Evolutionary conservation across 73 alveolate species (phyloP), one percentile per base, ranked within the genome.

Genomic region (Blepharisma stoltei): DNA sequence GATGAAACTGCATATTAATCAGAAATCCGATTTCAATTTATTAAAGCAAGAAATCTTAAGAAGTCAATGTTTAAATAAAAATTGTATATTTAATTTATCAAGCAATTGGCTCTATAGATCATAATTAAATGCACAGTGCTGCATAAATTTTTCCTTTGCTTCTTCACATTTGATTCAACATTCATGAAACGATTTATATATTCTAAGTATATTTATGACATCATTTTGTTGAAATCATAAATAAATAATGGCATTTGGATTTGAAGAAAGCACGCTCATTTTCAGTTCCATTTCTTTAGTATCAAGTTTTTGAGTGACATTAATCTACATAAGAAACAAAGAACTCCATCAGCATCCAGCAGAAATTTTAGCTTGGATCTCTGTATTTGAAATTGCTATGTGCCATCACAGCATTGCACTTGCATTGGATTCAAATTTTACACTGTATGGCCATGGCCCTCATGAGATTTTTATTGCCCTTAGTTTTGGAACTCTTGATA

Each of bases 401-500:
- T 14, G 73, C 47, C 73, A 60, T 20, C 73, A 60, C 73, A 9
- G 46, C 14, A 60, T 60, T 14, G 73, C 73, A 14, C 46, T 60
- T 8, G 73, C 73, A 18, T 25, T 60, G 45, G 73, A 60, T 8
- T 14, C 73, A 20, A 60, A 60, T 60, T 60, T 60, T 60, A 14
- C 73, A 60, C n/a, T 60, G 18, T 14, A 60, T 14, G 73, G 73
- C 5, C 49, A 20, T 14, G 73, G 73, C 46, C 73, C 73, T 60
- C 73, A 60, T 25, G n/a, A 60, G 2, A 14, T 60, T n/a, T 14
- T 60, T 25, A 25, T 8, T 14, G 11, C 23, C 3, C 18, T 60
- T 9, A 20, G 49, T 60, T 60, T 60, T 25, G 14, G 14, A 14
- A 14, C 14, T 60, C 14, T 60, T n/a, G 23, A n/a, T 4, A n/a